A percentile compares a stretch with the other conserved stretches of the same genome.
Evolutionary conservation across 441 rosid species (phyloP).

Genomic region (Erysimum cheiri): DNA sequence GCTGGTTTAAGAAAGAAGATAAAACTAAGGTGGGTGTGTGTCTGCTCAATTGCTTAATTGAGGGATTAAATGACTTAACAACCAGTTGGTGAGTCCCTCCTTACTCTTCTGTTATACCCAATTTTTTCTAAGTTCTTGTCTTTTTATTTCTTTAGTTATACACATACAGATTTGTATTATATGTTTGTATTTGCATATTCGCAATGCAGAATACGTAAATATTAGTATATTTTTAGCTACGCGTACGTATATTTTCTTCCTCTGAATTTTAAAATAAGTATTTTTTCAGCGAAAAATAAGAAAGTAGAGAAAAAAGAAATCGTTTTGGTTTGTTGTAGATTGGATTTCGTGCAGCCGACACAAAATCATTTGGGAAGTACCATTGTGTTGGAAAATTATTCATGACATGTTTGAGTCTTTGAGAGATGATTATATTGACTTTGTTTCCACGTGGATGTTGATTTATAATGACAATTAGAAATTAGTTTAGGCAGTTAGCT

Average conservation of each 20-base stretch:
- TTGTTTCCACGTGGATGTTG: conserved; percentile 35
- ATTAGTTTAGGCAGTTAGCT: conserved; percentile 30
- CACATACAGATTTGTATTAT: neutral
- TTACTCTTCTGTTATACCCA: conserved; percentile 39
- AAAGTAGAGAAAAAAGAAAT: neutral
- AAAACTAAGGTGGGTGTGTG: conserved; percentile 40
- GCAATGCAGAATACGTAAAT: neutral
- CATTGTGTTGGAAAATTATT: conserved; percentile 29
- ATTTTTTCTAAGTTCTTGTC: conserved; percentile 35
- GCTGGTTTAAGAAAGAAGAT: conserved; percentile 36
- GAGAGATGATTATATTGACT: conserved; percentile 37
- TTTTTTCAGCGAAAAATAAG: neutral
- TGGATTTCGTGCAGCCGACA: conserved; percentile 38
- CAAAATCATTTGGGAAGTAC: conserved; percentile 32
- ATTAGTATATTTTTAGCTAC: neutral
- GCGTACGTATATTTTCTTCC: neutral
- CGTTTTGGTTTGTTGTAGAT: conserved; percentile 30
- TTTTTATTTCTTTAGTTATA: conserved; percentile 22
- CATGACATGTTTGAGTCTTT: conserved; percentile 9
- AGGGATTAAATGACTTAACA: conserved; percentile 44
- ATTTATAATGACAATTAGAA: conserved; percentile 5
- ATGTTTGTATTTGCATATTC: conserved; percentile 17
- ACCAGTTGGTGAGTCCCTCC: conserved; percentile 48
- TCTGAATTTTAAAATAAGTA: neutral
- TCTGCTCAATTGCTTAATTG: conserved; percentile 44